These are phyloP conservation scores for Alnus rubra DNA, from an alignment of 306 rosid species.

Conservation along the genomic window DNA sequence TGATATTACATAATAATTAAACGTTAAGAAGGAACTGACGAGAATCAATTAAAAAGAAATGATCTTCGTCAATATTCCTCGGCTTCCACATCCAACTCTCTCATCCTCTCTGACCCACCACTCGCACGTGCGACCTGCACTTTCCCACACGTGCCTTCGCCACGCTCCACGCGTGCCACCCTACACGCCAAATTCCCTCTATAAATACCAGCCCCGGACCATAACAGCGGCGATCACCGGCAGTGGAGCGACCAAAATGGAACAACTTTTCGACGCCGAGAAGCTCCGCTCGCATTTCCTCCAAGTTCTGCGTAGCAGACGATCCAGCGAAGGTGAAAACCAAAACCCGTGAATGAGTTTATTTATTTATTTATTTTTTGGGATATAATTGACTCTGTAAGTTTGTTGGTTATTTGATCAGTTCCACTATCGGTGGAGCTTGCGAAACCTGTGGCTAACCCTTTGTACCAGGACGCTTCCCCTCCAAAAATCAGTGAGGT, in stretches of 20 bases:
- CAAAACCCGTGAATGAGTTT: background rate
- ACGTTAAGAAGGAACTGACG: no score
- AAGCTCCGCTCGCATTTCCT: conserved; percentile 61
- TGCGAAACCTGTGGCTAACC: conserved; percentile 53
- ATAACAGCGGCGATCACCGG: conserved; percentile 7
- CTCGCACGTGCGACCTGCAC: conserved; percentile 35
- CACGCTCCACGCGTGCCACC: background rate
- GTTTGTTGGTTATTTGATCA: conserved; percentile 22
- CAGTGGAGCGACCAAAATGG: conserved; percentile 32
- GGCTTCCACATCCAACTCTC: background rate
- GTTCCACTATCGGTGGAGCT: conserved; percentile 56
- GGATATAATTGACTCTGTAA: background rate
- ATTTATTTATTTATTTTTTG: background rate
- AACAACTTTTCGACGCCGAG: conserved; percentile 31
- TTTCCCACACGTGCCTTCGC: conserved; percentile 33
- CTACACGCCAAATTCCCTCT: conserved; percentile 23
- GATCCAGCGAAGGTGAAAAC: conserved; percentile 47
- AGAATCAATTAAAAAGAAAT: background rate
- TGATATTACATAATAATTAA: no score
- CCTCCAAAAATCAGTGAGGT: conserved; percentile 55
- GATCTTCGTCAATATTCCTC: background rate
- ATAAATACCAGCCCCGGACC: conserved; percentile 18
- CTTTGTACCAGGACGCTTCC: conserved; percentile 48
- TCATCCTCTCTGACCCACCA: no score
- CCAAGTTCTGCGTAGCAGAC: conserved; percentile 46